Base-by-base conservation (phyloP, 2,329 filamentous ascomycete species). In the Penicillium janthinellum region DNA sequence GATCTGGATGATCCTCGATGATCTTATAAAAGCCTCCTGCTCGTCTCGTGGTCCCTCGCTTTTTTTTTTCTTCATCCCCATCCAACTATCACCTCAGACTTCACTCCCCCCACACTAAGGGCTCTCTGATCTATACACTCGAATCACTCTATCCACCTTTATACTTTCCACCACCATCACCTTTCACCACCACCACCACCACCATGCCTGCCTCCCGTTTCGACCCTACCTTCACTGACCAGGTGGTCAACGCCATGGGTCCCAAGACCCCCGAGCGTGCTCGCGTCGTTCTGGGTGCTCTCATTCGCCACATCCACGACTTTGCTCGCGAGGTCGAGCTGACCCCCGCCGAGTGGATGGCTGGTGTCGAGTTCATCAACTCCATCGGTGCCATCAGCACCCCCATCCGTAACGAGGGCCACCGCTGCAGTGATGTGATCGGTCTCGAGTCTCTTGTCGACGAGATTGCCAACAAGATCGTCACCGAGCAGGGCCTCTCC, bases 281-380 rank as follows among this genome's bases (percentile, higher is more conserved):
- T 69, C 84, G 87, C 60, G 79, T 85, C 64, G 81, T 92, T 68
- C 79, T 92, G 70, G 75, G 81, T 61, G 81, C 84, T 31, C 77
- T 92, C 67, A 87, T 92, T 76, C 81, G 79, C 51, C 89, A 92
- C 78, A 81, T 93, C 59, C 90, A 93, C 79, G 89, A 92, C 77
- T 92, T 92, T 74, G 84, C 86, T 58, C 86, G 90, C 59, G 90
- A 93, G 71, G 85, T 90, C 64, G 89, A 92, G 77, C 84, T 93
- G 54, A 91, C 87, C 17, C 82, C 86, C 35, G 89, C 90, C 56
- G 90, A 93, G 77, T 92, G 90, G 90, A 84, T 91, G 76, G 77
- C 85, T 7, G 90, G 89, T 56, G 88, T 92, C 56, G 83, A 89
- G 70, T 92, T 89, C 73, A 79, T 92, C 78, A 92, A 92, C 80